Evolutionary conservation across 176 grass and related monocot genomes (phyloP), one percentile per base, ranked within the genome.

Genomic region (Avena atlantica): DNA sequence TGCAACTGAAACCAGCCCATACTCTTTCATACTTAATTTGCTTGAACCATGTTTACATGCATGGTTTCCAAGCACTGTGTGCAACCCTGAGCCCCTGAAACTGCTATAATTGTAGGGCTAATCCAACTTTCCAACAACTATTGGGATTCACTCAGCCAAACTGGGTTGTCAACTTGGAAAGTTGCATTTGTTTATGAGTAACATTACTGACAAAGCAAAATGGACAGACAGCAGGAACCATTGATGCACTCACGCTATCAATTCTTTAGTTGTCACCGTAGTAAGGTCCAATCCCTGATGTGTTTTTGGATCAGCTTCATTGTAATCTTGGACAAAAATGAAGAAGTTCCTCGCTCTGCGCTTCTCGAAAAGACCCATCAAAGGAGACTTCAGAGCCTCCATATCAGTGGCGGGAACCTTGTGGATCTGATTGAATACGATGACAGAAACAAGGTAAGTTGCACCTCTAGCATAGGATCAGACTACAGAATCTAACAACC

Each of bases 311-410:
- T 95, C 89, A 93, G 89, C 91, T 90, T 98, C 91, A 65, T 89
- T 81, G 81, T 92, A 98, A 87, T 95, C 82, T 89, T 98, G 93
- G 60, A 98, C 95, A 76, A 92, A 98, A 86, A 98, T 98, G 77
- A 95, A 93, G 86, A 98, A 98, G 37, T 92, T 93, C 60, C 93
- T 93, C 80, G 95, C 93, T 87, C 95, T 89, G 64, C 95, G 91
- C 74, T 98, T 98, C 83, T 98, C 95, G 85, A 98, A 93, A 48
- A 98, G 83, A 29, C 95, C 95, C 95, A 98, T 95, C 86, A 98
- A 89, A 85, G 95, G 91, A 58, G 95, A 98, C 65, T 87, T 95
- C 56, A 98, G 80, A 81, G 95, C 95, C 87, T 98, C 95, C 88
- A 98, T 90, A 87, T 98, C 95, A 74, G 91, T 98, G 12, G 93